Evolutionary conservation across 1,139 yeast genomes (phyloP).

Genomic region (Hemisphaericaspora subhashii): DNA sequence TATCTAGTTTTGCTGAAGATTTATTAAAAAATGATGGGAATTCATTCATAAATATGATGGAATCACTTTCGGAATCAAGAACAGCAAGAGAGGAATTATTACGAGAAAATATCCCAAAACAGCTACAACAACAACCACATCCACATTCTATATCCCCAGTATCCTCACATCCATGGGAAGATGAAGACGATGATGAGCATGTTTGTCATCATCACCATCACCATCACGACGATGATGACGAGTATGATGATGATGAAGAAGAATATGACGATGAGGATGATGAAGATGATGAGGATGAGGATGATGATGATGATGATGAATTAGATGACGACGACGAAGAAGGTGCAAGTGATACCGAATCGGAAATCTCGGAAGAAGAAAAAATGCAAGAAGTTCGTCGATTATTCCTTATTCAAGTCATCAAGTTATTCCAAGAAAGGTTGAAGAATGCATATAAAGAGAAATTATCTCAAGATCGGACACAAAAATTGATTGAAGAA

Average conservation of each 20-base stretch:
- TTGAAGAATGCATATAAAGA: conserved; percentile 73
- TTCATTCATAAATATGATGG: conserved; percentile 76
- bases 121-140: conserved; percentile 4
- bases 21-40: conserved; percentile 72
- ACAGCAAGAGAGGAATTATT: conserved; percentile 48
- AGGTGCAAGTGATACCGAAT: conserved; percentile 36
- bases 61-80: conserved; percentile 62
- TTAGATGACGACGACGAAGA: conserved; percentile 33
- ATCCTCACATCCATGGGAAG: conserved; percentile 20
- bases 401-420: conserved; percentile 70
- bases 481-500: conserved; percentile 71
- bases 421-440: conserved; percentile 70
- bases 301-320: conserved; percentile 34
- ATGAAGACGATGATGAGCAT: conserved; percentile 22
- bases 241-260: conserved; percentile 23
- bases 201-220: conserved; percentile 10
- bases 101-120: conserved; percentile 16
- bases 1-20: conserved; percentile 74
- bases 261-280: conserved; percentile 27
- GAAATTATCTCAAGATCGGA: conserved; percentile 71
- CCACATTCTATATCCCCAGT: conserved; percentile 3
- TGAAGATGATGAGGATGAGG: conserved; percentile 27
- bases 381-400: conserved; percentile 76
- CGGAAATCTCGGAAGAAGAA: conserved; percentile 59
- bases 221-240: conserved; percentile 17